Evolutionary conservation across 495 filamentous ascomycete species (phyloP).

Genomic region (Diplogelasinospora grovesii): DNA sequence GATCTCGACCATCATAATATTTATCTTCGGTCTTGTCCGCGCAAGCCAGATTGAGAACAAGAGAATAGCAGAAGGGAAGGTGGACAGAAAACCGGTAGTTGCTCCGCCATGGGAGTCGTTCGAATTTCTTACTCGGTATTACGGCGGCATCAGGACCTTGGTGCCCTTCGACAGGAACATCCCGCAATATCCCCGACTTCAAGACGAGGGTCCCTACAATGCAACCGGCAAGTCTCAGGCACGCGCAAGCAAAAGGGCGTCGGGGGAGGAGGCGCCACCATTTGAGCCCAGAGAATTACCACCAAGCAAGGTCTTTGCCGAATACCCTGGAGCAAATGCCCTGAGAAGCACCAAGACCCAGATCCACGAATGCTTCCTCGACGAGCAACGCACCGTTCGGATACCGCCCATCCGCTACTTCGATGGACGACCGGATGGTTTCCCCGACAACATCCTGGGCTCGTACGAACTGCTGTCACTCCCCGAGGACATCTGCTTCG

Average conservation of each 20-base stretch:
- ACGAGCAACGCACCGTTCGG: constrained; percentile 51
- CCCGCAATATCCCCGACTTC: constrained; percentile 67
- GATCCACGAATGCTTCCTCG: constrained; percentile 68
- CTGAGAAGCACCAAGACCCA: constrained; percentile 44
- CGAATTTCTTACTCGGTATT: constrained; percentile 73
- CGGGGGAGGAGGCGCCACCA: constrained; percentile 72
- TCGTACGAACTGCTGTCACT: constrained; percentile 75
- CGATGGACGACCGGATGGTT: constrained; percentile 66
- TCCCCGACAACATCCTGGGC: constrained; percentile 76
- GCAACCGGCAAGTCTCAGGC: constrained; percentile 11
- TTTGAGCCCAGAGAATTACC: constrained; percentile 65
- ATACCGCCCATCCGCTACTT: constrained; percentile 65
- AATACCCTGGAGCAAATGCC: constrained; percentile 56
- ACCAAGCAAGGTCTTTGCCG: constrained; percentile 57
- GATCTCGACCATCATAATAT: constrained; percentile 59
- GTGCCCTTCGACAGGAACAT: constrained; percentile 53
- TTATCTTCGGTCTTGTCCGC: constrained; percentile 63
- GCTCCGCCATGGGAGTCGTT: constrained; percentile 78
- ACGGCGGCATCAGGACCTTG: constrained; percentile 69
- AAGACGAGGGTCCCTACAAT: constrained; percentile 39
- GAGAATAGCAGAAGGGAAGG: constrained; percentile 50
- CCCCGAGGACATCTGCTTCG: constrained; percentile 86
- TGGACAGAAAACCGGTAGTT: constrained; percentile 38
- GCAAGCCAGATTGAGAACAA: constrained; percentile 60
- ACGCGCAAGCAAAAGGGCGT: constrained; percentile 1